These are phyloP conservation scores for Phytopythium aichiense DNA, from an alignment of 352 stramenopile species.

Conservation along the genomic window DNA sequence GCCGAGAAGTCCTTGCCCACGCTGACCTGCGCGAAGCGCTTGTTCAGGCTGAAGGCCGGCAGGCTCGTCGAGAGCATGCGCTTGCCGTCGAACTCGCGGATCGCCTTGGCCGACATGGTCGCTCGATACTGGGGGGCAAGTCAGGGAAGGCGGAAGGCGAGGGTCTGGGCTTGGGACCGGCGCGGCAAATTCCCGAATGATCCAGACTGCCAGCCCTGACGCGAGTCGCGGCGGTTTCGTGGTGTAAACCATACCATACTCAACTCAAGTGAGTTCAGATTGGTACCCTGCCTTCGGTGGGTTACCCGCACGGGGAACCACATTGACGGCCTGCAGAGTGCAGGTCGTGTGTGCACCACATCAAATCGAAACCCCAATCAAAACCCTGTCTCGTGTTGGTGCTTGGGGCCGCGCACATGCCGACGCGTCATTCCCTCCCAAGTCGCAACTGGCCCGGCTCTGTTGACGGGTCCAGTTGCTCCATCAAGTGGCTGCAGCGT, in stretches of 20 bases:
- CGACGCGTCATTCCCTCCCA: conserved; percentile 6
- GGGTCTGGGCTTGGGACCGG: conserved; percentile 13
- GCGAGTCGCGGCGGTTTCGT: too few relatives aligned
- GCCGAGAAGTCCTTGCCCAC: conserved; percentile 31
- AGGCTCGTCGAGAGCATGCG: conserved; percentile 87
- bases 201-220: too few relatives aligned
- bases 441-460: background rate
- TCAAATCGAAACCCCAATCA: background rate
- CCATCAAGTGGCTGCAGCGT: background rate
- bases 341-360: background rate
- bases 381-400: conserved; percentile 8
- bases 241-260: background rate
- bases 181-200: conserved; percentile 44
- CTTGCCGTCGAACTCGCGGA: conserved; percentile 96
- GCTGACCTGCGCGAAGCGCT: conserved; percentile 69
- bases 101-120: conserved; percentile 93
- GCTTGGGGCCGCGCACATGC: conserved; percentile 5
- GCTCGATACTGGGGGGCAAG: conserved; percentile 5
- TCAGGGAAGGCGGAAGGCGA: conserved; percentile 5
- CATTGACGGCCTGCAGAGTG: background rate
- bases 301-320: background rate
- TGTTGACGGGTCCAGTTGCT: background rate
- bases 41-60: conserved; percentile 69
- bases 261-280: background rate
- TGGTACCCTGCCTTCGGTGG: background rate